Percentiles rank a stretch among this genome's conserved stretches.
Conservation (phyloP, 805 yeast species). For the Yarrowia divulgata region DNA sequence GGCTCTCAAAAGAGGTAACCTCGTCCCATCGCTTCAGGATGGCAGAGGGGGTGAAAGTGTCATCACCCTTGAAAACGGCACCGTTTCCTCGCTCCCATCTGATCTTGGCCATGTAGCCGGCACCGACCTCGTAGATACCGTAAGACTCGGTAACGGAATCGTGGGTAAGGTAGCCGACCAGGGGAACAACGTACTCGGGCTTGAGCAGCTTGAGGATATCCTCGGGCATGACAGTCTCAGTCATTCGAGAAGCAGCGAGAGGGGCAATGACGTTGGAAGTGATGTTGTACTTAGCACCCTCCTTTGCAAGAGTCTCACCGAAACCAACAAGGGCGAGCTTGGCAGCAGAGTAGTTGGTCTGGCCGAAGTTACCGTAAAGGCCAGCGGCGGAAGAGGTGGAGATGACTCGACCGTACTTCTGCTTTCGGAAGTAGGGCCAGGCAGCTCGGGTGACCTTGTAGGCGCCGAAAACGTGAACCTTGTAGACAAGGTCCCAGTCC, state of each 20-base stretch:
- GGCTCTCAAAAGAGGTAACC: conserved; percentile 63
- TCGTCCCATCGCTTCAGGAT: conserved; percentile 71
- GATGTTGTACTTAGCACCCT: conserved; percentile 86
- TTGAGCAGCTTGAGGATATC: conserved; percentile 78
- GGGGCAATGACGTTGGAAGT: conserved; percentile 90
- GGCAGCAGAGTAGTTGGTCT: conserved; percentile 93
- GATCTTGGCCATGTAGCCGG: conserved; percentile 89
- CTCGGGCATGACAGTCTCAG: conserved; percentile 86
- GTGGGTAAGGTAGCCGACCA: conserved; percentile 81
- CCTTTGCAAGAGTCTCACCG: conserved; percentile 93
- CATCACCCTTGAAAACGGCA: conserved; percentile 78
- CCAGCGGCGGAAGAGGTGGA: conserved; percentile 99
- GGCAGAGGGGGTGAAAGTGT: conserved; percentile 82
- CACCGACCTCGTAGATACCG: conserved; percentile 89
- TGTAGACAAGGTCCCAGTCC: conserved; percentile 79
- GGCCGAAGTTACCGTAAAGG: conserved; percentile 95
- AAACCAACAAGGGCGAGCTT: conserved; percentile 89
- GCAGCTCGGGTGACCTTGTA: conserved; percentile 85
- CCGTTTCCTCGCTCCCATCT: conserved; percentile 96
- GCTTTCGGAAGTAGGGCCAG: conserved; percentile 87
- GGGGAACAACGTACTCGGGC: conserved; percentile 91
- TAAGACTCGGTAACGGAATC: conserved; percentile 69
- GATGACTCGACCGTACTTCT: conserved; percentile 84
- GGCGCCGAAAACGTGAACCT: conserved; percentile 91
- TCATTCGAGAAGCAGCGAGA: conserved; percentile 94